Evolutionary conservation across 768 basidiomycete genomes (phyloP), one percentile per base, ranked within the genome.

Genomic region (Suillus paluster): DNA sequence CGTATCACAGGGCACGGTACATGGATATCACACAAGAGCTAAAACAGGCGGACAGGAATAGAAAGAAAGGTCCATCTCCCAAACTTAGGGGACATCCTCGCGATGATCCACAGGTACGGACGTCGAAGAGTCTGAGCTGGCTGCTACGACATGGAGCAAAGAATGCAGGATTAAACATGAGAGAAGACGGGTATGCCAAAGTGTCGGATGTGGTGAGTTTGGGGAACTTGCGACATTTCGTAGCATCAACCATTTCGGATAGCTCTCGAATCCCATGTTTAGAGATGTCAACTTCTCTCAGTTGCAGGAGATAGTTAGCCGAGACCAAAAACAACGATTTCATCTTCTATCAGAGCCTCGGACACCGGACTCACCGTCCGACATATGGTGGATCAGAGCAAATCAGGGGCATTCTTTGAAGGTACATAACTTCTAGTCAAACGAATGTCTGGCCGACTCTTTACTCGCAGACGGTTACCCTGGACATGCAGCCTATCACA

Each of bases 331-430:
- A 73, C 80, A 83, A 59, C 80, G 90, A 64, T 92, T 84, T 67
- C 82, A 83, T 70, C 77, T 90, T 61, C 55, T 85, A 12, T 72
- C 79, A 39, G 90, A 93, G 66, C 74, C 79, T 23, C 77, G 79
- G 60, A 53, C 65, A 21, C 54, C 69, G n/a, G 72, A 65, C 59
- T 68, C 73, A 36, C 55, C 71, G 27, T 36, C 68, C 5, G 77
- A 81, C 10, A 71, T 80, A n/a, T 92, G 92, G 91, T 92, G 89
- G 89, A 94, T 96, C 66, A 83, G 90, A 39, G 95, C 95, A 9
- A 94, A 92, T 67, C 95, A 96, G 74, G 95, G 95, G 0, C 95
- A 96, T 76, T 91, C 93, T 0, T 79, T 97, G 50, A 84, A 88
- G 81, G 94, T 89, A 63, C 27, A 79, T 64, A 59, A 25, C 54